Base-by-base conservation (phyloP, 495 filamentous ascomycete species). In the Viridothelium virens region DNA sequence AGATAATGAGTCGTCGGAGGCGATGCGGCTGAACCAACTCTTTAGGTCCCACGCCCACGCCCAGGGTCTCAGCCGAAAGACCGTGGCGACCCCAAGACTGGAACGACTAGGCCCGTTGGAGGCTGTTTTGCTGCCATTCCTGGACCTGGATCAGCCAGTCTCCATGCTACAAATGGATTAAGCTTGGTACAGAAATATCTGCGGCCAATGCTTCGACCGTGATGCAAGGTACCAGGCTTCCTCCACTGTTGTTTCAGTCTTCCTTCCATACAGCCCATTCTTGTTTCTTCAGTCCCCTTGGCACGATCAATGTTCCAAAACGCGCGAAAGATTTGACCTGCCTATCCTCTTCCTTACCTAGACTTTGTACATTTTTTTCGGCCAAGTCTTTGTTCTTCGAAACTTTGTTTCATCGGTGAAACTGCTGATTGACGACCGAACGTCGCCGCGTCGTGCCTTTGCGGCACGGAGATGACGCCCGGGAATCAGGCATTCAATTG, bases 221-320 rank as follows among this genome's bases (percentile, higher is more conserved):
- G 25, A 25, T 25, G 25, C 25, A 25, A 25, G 25, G 25, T 25
- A 25, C 25, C 25, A 25, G 25, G 25, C 25, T 25, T 25, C 25
- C 25, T 25, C 25, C 25, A 25, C 25, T 25, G 25, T 25, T 25
- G 25, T 25, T 25, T 25, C 25, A 25, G 1, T 25, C 25, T 25
- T 25, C 25, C 25, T 25, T 25, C 25, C 25, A 25, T 25, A 25
- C 25, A 25, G 25, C 25, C 41, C 41, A 44, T 53, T 53, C 11
- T 53, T n/a, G 48, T 53, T 53, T 53, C 9, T 53, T 53, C 5
- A 53, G 12, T 25, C 18, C 5, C 18, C 48, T 53, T 53, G 48
- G 48, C 48, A 53, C 48, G n/a, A 25, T 53, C 5, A 53, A 14
- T 53, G 48, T 53, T 53, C 48, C 48, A 53, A 25, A 53, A 53